phyloP scores from a whole-genome alignment of 169 alveolate species.

The Cryptosporidium sp. region DNA sequence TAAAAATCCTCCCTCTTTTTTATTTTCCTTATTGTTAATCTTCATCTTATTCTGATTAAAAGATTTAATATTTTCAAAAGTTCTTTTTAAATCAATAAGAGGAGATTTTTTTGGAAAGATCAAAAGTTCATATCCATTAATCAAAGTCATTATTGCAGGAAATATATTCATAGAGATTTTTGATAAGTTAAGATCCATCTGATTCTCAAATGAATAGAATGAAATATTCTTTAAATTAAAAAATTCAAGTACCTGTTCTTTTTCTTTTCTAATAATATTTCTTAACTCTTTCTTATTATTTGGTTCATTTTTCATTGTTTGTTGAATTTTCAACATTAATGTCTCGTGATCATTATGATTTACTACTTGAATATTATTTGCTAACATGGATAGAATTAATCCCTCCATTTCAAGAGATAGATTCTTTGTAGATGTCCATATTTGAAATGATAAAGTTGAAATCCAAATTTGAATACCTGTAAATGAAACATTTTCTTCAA shows the following conservation, averaged over 20 bases:
- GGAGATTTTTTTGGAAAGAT: constrained; percentile 22
- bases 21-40: not conserved
- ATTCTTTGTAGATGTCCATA: too few species aligned
- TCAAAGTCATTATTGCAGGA: constrained; percentile 17
- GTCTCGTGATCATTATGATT: not conserved
- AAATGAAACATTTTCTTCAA: constrained; percentile 24
- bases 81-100: not conserved
- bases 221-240: not conserved
- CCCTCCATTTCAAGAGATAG: constrained; percentile 8
- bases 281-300: too few species aligned
- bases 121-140: constrained; percentile 51
- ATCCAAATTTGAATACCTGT: constrained; percentile 23
- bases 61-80: not conserved
- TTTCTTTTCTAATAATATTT: not conserved
- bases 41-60: constrained; percentile 6
- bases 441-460: not conserved
- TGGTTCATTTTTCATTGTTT: too few species aligned
- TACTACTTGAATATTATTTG: not conserved
- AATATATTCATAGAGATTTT: not conserved
- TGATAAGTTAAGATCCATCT: not conserved
- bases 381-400: constrained; percentile 2
- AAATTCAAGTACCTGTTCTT: not conserved
- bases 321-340: not conserved
- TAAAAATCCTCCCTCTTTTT: not conserved
- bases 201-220: not conserved